These are phyloP conservation scores for Pleurotus salmoneostramineus DNA, from an alignment of 768 basidiomycete species.

Conservation along the genomic window DNA sequence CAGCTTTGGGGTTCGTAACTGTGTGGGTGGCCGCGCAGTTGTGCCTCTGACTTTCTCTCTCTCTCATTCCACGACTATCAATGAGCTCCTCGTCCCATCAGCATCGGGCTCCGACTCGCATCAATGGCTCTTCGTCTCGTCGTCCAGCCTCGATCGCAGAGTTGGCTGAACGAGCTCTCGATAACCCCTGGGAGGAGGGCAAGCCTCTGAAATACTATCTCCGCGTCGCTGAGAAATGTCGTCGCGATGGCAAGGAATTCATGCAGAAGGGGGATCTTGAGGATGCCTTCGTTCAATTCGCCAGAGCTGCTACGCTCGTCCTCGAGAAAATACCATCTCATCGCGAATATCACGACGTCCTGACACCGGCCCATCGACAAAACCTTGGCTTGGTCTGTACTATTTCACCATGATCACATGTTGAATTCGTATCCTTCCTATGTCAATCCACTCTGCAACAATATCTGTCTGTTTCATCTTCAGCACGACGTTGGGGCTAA, in stretches of 20 bases:
- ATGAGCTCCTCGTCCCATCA: constrained; percentile 1
- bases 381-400: constrained; percentile 67
- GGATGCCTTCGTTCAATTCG: constrained; percentile 67
- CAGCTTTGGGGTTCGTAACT: not conserved
- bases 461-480: not conserved
- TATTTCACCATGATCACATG: constrained; percentile 6
- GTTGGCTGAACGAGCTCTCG: constrained; percentile 58
- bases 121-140: constrained; percentile 1
- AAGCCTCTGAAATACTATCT: constrained; percentile 65
- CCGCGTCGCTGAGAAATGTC: constrained; percentile 58
- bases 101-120: not conserved
- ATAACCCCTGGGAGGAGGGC: constrained; percentile 51
- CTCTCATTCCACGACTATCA: not conserved
- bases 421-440: not conserved
- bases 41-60: not conserved
- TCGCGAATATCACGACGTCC: constrained; percentile 52
- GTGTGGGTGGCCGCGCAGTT: not conserved
- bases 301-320: constrained; percentile 72
- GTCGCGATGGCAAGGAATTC: constrained; percentile 48
- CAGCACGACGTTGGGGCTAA: constrained; percentile 11
- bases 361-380: constrained; percentile 55
- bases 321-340: constrained; percentile 77
- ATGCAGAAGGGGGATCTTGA: constrained; percentile 55
- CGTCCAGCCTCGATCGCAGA: constrained; percentile 63
- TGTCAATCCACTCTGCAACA: not conserved